Evolutionary conservation across 345 rosid species (phyloP).

Genomic region (rapeseed (Brassica napus)): DNA sequence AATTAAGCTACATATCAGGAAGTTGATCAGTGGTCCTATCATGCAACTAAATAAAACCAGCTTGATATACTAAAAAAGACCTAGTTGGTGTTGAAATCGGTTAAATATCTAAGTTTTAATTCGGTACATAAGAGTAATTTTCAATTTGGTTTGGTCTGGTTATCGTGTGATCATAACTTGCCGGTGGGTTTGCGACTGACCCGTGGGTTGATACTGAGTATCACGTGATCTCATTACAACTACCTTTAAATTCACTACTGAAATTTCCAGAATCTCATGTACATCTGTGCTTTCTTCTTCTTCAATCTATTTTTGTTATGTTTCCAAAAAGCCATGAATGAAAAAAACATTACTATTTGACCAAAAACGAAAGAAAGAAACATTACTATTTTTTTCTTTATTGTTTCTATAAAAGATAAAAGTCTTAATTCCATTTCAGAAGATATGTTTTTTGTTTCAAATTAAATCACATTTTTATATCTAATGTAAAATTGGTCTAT

Average conservation of each 20-base stretch:
- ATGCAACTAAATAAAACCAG: slow-evolving; percentile 10
- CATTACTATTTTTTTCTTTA: background rate
- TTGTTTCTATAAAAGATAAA: background rate
- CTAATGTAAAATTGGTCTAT: no score
- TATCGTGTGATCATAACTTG: slow-evolving; percentile 26
- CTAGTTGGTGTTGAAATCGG: background rate
- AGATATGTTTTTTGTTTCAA: background rate
- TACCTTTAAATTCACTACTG: slow-evolving; percentile 26
- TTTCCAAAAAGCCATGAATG: background rate
- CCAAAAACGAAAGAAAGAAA: background rate
- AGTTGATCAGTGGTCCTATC: slow-evolving; percentile 28
- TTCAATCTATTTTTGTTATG: slow-evolving; percentile 10
- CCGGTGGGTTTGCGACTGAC: slow-evolving; percentile 30
- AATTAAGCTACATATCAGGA: slow-evolving; percentile 30
- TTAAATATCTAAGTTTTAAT: background rate
- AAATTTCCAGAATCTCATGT: slow-evolving; percentile 27
- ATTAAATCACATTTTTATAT: no score
- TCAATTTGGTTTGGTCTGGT: background rate
- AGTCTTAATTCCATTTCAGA: background rate
- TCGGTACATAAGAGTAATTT: background rate
- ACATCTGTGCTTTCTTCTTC: slow-evolving; percentile 22
- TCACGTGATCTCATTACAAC: slow-evolving; percentile 27
- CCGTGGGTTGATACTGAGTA: slow-evolving; percentile 24
- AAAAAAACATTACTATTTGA: no score
- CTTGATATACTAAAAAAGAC: background rate